Base-by-base conservation (phyloP, 2,329 filamentous ascomycete species). In the Diplodia scrobiculata region DNA sequence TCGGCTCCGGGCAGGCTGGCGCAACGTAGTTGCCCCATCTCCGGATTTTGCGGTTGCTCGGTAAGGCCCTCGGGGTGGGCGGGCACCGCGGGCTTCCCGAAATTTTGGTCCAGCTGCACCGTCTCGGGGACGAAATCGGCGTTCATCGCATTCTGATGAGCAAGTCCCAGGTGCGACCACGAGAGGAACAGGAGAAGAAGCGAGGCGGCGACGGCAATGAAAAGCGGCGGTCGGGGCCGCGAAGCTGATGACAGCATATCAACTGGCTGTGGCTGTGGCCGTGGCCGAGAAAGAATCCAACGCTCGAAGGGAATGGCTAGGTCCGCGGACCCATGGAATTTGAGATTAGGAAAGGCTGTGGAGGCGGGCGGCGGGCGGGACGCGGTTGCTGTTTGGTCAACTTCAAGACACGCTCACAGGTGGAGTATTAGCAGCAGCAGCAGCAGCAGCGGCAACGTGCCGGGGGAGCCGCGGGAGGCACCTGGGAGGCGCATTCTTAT, bases 1-100 rank as follows among this genome's bases (percentile, higher is more conserved):
- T 86, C 81, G 64, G 72, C 73, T 19, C 77, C 70, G 38, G 73
- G 69, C 48, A 75, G 74, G 53, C 72, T 72, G 5, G 75, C 71
- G 67, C 76, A 78, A 2, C 54, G 64, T 6, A 52, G 45, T 10
- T 51, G 32, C n/a, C 64, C 48, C 17, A 34, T 41, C 11, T 50
- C 53, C 3, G 53, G 29, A 25, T 32, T 48, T 21, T 38, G 13
- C 21, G 54, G 54, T 6, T 52, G 52, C 45, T 66, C 34, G 34
- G 64, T 58, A 1, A 62, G 45, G 17, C 63, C 63, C 13, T 65
- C 63, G 38, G 25, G 17, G 9, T 65, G 51, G 17, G 63, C 38
- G 10, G 63, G 63, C 21, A 58, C 34, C 10, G 63, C 38, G 10
- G 63, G 63, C 14, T 65, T 47, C 11, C 51, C 63, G 34, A 65